Evolutionary conservation across 192 early-diverging fungal genomes (phyloP), one percentile per base, ranked within the genome.

Genomic region (Helicostylum pulchrum): DNA sequence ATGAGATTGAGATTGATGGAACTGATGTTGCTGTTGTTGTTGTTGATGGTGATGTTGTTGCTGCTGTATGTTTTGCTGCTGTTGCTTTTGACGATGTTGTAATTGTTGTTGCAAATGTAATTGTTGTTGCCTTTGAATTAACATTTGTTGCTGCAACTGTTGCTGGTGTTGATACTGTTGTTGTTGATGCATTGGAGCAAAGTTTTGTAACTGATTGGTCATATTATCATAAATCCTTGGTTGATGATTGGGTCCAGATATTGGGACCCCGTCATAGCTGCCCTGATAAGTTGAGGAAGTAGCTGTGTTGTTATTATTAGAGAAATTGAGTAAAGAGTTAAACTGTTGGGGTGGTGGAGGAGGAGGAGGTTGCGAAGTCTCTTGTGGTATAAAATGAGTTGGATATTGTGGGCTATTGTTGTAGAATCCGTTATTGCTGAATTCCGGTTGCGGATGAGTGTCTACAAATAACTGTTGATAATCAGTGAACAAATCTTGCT

Each of bases 251-350:
- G 57, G 43, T 45, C 57, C 57, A 30, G 57, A 59, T 6, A 59
- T 59, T 59, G 32, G 57, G 57, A 59, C 57, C 57, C 57, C 57
- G 57, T 59, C 57, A 59, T 44, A 59, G 43, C 36, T 59, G 57
- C 57, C 57, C 57, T 59, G 36, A 39, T 39, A 39, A 39, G 36
- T 39, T 39, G 57, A 59, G 45, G 57, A 20, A 19, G 17, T 48
- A 17, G 57, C 42, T 23, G 21, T 23, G 57, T 14, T 20, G 1
- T 44, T 36, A 59, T 17, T 26, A 26, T 26, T 26, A 26, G 26
- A 26, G 26, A 26, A 26, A 26, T 26, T 26, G 26, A 26, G 26
- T 26, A 26, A 2, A 26, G 26, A 26, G 2, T 26, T 26, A 23
- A 59, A 59, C 43, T 44, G 57, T 21, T 44, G 57, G 5, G 36